Conservation (phyloP, 257 asterid genomes). For the Fraxinus excelsior region DNA sequence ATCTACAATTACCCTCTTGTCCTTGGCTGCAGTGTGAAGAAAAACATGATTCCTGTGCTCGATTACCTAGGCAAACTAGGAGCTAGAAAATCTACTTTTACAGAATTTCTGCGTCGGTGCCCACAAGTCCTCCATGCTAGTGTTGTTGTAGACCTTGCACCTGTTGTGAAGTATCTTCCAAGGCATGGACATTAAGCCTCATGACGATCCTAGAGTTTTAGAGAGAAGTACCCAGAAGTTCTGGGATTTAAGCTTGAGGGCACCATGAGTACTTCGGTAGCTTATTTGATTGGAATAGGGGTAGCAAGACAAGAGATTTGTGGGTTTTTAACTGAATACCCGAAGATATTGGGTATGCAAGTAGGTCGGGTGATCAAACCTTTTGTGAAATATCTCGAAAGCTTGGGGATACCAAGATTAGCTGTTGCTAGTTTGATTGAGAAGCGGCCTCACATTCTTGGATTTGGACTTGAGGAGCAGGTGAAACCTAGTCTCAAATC, state of each 20-base stretch:
- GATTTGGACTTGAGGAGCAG: constrained; percentile 73
- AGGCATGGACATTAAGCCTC: constrained; percentile 93
- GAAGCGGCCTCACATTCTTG: constrained; percentile 80
- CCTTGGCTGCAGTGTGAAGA: constrained; percentile 97
- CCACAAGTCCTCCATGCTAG: constrained; percentile 99
- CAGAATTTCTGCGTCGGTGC: constrained; percentile 77
- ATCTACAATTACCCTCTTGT: constrained; percentile 93
- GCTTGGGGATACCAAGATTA: constrained; percentile 71
- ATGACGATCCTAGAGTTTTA: constrained; percentile 80
- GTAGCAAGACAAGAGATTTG: constrained; percentile 93
- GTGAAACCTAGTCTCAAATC: constrained; percentile 66
- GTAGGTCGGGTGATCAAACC: constrained; percentile 98
- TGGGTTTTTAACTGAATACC: constrained; percentile 69
- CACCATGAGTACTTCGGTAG: constrained; percentile 97
- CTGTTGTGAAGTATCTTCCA: constrained; percentile 93
- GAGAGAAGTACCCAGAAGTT: constrained; percentile 82
- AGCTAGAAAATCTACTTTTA: constrained; percentile 71
- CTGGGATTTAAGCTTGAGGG: constrained; percentile 96
- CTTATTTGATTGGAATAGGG: constrained; percentile 91
- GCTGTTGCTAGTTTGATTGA: constrained; percentile 89
- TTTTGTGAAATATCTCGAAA: constrained; percentile 76
- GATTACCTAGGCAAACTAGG: constrained; percentile 94
- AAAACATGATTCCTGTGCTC: constrained; percentile 94
- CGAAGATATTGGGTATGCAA: constrained; percentile 90
- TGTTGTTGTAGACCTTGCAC: constrained; percentile 87